Evolutionary conservation across 2,329 filamentous ascomycete species (phyloP).

Genomic region (Leptoxyphium fumago): DNA sequence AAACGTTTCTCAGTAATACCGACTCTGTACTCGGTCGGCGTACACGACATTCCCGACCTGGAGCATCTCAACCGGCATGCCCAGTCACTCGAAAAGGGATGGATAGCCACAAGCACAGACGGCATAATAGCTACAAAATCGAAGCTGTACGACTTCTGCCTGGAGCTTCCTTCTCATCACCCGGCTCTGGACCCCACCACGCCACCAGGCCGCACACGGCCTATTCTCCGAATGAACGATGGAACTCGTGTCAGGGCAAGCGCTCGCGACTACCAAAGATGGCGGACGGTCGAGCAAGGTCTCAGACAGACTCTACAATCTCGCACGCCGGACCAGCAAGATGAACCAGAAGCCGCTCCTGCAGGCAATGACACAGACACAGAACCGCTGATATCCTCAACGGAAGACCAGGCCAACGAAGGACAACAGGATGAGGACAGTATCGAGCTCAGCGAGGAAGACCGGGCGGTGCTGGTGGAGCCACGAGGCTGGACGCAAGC

Average conservation of each 20-base stretch:
- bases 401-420: conserved; percentile 1
- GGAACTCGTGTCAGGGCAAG: conserved; percentile 64
- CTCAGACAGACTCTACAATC: conserved; percentile 25
- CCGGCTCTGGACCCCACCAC: neutral
- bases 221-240: conserved; percentile 29
- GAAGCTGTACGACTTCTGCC: conserved; percentile 75
- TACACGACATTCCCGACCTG: conserved; percentile 79
- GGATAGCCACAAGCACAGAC: conserved; percentile 93
- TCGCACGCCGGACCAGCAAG: conserved; percentile 32
- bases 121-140: conserved; percentile 79
- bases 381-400: conserved; percentile 2
- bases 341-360: conserved; percentile 8
- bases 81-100: conserved; percentile 36
- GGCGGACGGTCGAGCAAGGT: conserved; percentile 18
- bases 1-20: neutral
- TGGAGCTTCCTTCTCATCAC: conserved; percentile 53
- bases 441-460: conserved; percentile 8
- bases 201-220: neutral
- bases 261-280: conserved; percentile 77
- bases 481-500: conserved; percentile 52
- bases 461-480: conserved; percentile 32
- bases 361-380: conserved; percentile 12
- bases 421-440: neutral
- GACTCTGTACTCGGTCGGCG: conserved; percentile 72
- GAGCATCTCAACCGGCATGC: conserved; percentile 40